A percentile compares a stretch with the other conserved stretches of the same genome.
phyloP scores from a whole-genome alignment of 23 red algal species.

The Gracilaria vermiculophylla region DNA sequence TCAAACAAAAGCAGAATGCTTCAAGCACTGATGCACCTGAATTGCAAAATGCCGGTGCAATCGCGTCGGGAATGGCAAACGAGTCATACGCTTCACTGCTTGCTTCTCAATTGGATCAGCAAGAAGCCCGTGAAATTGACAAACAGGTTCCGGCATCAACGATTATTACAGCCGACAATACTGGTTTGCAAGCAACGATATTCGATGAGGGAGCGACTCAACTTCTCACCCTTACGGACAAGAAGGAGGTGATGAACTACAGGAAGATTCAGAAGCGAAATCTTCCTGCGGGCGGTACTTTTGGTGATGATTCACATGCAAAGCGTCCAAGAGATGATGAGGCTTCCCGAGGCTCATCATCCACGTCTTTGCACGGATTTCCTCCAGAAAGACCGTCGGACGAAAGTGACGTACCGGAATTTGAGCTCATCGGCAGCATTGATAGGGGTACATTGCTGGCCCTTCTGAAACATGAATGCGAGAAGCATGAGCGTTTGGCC shows the following conservation, averaged over 20 bases:
- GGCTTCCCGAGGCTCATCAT: background rate
- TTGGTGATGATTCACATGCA: background rate
- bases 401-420: slow-evolving; percentile 13
- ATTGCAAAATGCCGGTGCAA: background rate
- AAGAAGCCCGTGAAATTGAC: background rate
- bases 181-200: slow-evolving; percentile 45
- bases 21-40: background rate
- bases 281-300: background rate
- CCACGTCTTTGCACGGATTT: background rate
- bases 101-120: background rate
- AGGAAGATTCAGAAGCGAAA: background rate
- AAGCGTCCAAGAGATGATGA: background rate
- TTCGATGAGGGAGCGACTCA: slow-evolving; percentile 23
- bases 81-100: background rate
- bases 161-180: slow-evolving; percentile 15
- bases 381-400: background rate
- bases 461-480: slow-evolving; percentile 46
- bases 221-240: slow-evolving; percentile 8
- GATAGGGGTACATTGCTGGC: slow-evolving; percentile 39
- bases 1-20: background rate
- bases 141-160: background rate
- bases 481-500: background rate
- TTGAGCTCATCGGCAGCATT: slow-evolving; percentile 26
- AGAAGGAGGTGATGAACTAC: slow-evolving; percentile 11
- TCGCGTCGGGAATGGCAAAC: background rate